phyloP scores from a whole-genome alignment of 768 basidiomycete species.

The Symmetrospora coprosmae region DNA sequence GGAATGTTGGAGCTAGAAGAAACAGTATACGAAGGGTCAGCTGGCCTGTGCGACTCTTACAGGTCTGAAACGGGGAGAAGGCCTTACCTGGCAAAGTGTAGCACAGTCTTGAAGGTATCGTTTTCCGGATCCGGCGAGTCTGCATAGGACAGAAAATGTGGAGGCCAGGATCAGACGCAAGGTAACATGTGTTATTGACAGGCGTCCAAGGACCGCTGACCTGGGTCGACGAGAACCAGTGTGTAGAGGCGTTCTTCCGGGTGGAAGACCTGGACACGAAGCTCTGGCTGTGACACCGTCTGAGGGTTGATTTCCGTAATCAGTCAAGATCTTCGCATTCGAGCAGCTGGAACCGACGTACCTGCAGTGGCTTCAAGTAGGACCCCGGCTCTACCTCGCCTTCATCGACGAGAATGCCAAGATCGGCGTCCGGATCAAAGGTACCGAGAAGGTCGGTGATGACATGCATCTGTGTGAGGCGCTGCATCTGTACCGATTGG shows the following conservation, averaged over 20 bases:
- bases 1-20: slow-evolving; percentile 64
- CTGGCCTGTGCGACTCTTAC: no score
- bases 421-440: slow-evolving; percentile 58
- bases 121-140: slow-evolving; percentile 67
- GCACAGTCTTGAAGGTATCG: slow-evolving; percentile 53
- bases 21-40: no score
- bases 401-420: slow-evolving; percentile 47
- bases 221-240: slow-evolving; percentile 73
- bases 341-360: no score
- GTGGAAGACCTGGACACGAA: slow-evolving; percentile 69
- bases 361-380: slow-evolving; percentile 52
- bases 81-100: slow-evolving; percentile 81
- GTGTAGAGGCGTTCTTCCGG: slow-evolving; percentile 68
- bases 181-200: background rate
- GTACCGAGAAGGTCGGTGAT: slow-evolving; percentile 69
- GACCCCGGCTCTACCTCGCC: slow-evolving; percentile 52
- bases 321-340: background rate
- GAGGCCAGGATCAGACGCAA: slow-evolving; percentile 5
- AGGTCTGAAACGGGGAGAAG: no score
- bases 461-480: slow-evolving; percentile 77
- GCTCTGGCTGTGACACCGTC: slow-evolving; percentile 52
- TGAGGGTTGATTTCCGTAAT: slow-evolving; percentile 31
- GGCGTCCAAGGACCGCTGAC: slow-evolving; percentile 41
- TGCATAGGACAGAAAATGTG: slow-evolving; percentile 32
- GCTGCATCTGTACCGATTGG: slow-evolving; percentile 57